Percentiles rank a stretch among this genome's conserved stretches.
phyloP scores from a whole-genome alignment of 2,329 filamentous ascomycete genomes.

The Lachnellula subtilissima region DNA sequence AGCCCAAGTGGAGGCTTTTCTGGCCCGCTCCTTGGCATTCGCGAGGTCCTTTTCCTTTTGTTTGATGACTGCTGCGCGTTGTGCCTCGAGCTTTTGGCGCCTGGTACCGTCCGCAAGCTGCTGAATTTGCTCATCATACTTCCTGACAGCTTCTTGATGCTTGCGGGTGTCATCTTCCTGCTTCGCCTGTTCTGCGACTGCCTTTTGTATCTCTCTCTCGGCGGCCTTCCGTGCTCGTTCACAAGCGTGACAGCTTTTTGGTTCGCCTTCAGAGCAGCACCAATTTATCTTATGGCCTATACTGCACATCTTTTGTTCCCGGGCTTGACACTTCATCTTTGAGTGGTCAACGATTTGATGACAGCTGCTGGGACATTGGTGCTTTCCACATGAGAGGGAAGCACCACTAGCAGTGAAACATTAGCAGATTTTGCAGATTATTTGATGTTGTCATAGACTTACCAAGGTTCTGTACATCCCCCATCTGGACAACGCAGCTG shows the following conservation, averaged over 20 bases:
- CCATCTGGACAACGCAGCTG: constrained; percentile 61
- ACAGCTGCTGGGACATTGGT: constrained; percentile 56
- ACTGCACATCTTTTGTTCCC: constrained; percentile 43
- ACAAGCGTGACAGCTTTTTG: constrained; percentile 46
- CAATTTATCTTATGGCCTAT: constrained; percentile 46
- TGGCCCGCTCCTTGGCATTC: constrained; percentile 34
- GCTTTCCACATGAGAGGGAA: constrained; percentile 51
- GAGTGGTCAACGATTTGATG: constrained; percentile 56
- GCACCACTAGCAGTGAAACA: constrained; percentile 37
- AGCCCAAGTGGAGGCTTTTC: constrained; percentile 2
- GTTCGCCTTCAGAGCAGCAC: constrained; percentile 39
- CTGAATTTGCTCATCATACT: constrained; percentile 23
- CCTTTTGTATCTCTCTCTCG: constrained; percentile 36
- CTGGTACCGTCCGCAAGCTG: constrained; percentile 34
- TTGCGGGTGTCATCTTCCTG: constrained; percentile 15
- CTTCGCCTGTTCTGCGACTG: constrained; percentile 15
- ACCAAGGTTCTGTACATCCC: constrained; percentile 62
- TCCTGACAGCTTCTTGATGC: constrained; percentile 18
- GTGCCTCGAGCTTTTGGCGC: constrained; percentile 40
- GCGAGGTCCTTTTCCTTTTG: constrained; percentile 45
- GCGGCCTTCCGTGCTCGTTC: constrained; percentile 42
- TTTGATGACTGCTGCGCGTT: constrained; percentile 36
- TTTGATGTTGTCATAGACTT: constrained; percentile 25
- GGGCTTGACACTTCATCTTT: constrained; percentile 42
- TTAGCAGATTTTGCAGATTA: constrained; percentile 7